These are phyloP conservation scores for Sambucus nigra DNA, from an alignment of 129 eudicot genomes.

Conservation along the genomic window DNA sequence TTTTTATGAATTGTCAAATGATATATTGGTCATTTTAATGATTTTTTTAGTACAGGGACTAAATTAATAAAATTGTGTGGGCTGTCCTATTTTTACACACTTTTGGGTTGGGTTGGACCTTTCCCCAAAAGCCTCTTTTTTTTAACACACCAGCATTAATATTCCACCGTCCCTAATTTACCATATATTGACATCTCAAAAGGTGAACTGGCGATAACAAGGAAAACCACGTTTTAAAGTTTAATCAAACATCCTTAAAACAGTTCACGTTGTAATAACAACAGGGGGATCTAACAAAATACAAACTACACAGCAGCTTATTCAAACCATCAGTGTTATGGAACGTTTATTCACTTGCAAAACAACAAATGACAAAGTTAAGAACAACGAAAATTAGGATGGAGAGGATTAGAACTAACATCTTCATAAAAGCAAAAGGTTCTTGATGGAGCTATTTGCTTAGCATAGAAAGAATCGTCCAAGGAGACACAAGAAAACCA, in stretches of 20 bases:
- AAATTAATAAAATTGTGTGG: no score
- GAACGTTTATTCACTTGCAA: not conserved
- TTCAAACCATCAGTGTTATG: not conserved
- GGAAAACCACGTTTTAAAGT: no score
- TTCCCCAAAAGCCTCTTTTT: no score
- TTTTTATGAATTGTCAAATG: no score
- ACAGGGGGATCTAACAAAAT: not conserved
- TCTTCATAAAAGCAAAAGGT: conserved; percentile 91
- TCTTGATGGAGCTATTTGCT: conserved; percentile 77
- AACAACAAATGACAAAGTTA: not conserved
- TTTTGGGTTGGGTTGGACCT: no score
- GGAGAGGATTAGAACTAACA: conserved; percentile 30
- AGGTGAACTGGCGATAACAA: no score
- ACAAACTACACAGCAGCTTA: not conserved
- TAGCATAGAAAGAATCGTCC: conserved; percentile 42
- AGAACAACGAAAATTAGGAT: not conserved
- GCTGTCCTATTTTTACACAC: no score
- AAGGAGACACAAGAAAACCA: conserved; percentile 54
- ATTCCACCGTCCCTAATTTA: not conserved
- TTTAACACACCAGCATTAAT: no score
- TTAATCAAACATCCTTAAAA: no score
- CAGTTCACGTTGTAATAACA: no score
- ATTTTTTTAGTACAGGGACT: no score
- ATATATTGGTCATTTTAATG: no score
- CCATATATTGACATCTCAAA: not conserved